These are phyloP conservation scores for Macadamia tetraphylla DNA, from an alignment of 164 flowering plant genomes.

Conservation along the genomic window DNA sequence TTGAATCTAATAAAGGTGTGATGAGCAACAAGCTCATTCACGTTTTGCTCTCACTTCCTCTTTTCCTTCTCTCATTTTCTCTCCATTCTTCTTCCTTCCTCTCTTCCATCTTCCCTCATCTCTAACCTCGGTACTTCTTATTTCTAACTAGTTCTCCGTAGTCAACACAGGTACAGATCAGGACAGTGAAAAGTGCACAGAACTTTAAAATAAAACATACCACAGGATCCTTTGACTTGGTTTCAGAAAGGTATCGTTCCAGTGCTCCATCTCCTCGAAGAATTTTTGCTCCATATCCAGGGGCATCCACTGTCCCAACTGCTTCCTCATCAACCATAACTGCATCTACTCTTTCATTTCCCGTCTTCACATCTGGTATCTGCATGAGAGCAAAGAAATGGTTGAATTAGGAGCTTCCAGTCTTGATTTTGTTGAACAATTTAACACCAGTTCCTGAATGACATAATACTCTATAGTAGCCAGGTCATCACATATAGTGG, in stretches of 20 bases:
- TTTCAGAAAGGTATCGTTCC: constrained; percentile 52
- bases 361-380: constrained; percentile 84
- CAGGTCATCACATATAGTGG: too few species aligned
- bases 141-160: too few species aligned
- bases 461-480: background rate
- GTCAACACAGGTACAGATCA: too few species aligned
- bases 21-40: too few species aligned
- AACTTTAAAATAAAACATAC: constrained; percentile 27
- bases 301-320: constrained; percentile 45
- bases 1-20: too few species aligned
- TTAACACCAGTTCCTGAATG: too few species aligned
- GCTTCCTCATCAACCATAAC: constrained; percentile 89
- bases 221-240: constrained; percentile 35
- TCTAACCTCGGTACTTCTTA: too few species aligned
- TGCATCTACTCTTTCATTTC: constrained; percentile 75
- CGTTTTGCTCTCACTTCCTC: too few species aligned
- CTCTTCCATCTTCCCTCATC: too few species aligned
- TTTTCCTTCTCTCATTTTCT: too few species aligned
- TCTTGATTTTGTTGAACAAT: background rate
- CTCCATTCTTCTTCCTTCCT: too few species aligned
- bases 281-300: constrained; percentile 79
- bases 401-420: background rate
- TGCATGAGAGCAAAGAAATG: constrained; percentile 21
- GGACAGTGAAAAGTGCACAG: background rate
- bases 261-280: constrained; percentile 87